Evolutionary conservation across 148 eudicot species (phyloP), one percentile per base, ranked within the genome.

Genomic region (Silene conica): DNA sequence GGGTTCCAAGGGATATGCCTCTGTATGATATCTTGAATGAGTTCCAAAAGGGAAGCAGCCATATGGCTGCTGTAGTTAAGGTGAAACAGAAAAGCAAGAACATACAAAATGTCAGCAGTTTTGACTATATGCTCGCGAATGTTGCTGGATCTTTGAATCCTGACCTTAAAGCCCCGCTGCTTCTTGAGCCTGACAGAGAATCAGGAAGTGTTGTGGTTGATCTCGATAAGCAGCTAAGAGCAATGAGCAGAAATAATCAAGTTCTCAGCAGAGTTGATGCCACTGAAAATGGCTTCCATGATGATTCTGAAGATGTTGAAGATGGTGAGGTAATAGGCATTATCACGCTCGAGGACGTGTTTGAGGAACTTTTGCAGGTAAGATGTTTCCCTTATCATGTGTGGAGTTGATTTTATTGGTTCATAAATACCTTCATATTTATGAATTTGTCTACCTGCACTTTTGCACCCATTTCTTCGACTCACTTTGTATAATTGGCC

Each of bases 11-110:
- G 63, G 84, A 93, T 75, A 90, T 93, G 98, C 98, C 98, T 5
- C 69, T 93, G 79, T 93, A 93, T 80, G 98, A 93, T 80, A 93
- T 93, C 66, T 86, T 93, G 72, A 93, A 93, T 38, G 96, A 93
- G 83, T 93, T 93, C 81, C 98, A 90, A 70, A 93, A 93, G 78
- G 98, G 98, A 71, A 83, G 89, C 78, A 93, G 98, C 81, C 98
- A 93, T 83, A 93, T 93, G 96, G 96, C 98, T 60, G 98, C 98
- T 82, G 98, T 93, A 38, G 92, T 88, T 64, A 90, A 87, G 81
- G 88, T 82, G 48, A 86, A 88, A 82, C 76, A 74, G 76, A 81
- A 85, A 78, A 67, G 23, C 72, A 87, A 71, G 13, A 81, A 77
- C 50, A 52, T 31, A 77, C 75, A 48, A 31, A 67, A 79, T 65